These are phyloP conservation scores for Chlamydomonas reinhardtii DNA, from an alignment of 163 green algal species.

Conservation along the genomic window DNA sequence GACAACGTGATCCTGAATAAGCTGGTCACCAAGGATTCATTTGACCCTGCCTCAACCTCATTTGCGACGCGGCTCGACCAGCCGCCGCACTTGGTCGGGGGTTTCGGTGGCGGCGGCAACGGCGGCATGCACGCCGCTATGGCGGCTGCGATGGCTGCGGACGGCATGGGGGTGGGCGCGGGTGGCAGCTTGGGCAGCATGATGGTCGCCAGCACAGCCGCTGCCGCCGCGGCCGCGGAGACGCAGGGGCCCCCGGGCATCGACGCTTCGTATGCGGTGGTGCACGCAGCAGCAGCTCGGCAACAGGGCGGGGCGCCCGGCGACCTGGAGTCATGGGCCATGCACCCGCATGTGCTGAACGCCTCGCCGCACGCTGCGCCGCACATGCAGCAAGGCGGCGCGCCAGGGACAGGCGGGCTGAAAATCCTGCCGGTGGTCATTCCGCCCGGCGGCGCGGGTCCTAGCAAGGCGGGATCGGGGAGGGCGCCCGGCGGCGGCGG, in stretches of 20 bases:
- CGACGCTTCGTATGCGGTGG: conserved; percentile 42
- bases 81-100: background rate
- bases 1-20: conserved; percentile 49
- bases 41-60: conserved; percentile 47
- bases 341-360: conserved; percentile 40
- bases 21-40: conserved; percentile 42
- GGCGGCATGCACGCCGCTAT: background rate
- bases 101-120: background rate
- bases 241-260: conserved; percentile 32
- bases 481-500: no score
- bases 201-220: background rate
- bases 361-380: background rate
- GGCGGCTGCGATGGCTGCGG: background rate
- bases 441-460: no score
- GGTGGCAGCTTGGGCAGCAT: background rate
- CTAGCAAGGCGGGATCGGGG: background rate
- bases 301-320: background rate
- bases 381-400: background rate
- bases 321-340: conserved; percentile 40
- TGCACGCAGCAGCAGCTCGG: conserved; percentile 19
- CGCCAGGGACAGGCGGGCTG: background rate
- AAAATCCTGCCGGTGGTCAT: background rate
- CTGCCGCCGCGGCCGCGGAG: conserved; percentile 26
- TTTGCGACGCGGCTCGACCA: conserved; percentile 44
- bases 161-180: background rate